Percentiles rank a stretch among this genome's conserved stretches.
Conservation (phyloP, 257 asterid species). For the Plantago elongata region DNA sequence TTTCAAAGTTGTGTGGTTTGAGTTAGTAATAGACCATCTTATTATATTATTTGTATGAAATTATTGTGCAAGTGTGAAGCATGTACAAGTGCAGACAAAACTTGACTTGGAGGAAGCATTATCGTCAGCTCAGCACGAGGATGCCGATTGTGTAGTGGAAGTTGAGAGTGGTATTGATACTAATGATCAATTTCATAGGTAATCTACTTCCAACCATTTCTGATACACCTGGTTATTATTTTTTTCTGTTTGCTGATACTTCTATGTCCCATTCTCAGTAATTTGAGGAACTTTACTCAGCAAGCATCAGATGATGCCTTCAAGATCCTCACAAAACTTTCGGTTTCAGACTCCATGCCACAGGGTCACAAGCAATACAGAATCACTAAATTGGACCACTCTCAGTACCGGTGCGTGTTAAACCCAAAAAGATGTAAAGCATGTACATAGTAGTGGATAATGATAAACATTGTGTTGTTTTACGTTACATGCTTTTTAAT, state of each 20-base stretch:
- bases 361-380: constrained; percentile 31
- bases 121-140: constrained; percentile 57
- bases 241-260: constrained; percentile 23
- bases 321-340: constrained; percentile 46
- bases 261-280: constrained; percentile 37
- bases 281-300: constrained; percentile 54
- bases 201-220: constrained; percentile 14
- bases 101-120: constrained; percentile 60
- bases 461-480: background rate
- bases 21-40: constrained; percentile 5
- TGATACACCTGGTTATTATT: constrained; percentile 10
- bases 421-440: constrained; percentile 1
- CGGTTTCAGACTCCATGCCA: constrained; percentile 31
- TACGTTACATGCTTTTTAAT: constrained; percentile 17
- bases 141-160: constrained; percentile 75
- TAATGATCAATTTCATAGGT: constrained; percentile 75
- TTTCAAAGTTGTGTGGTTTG: constrained; percentile 4
- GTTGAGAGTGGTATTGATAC: constrained; percentile 83
- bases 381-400: constrained; percentile 67
- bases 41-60: background rate
- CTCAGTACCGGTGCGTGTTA: constrained; percentile 59
- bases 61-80: constrained; percentile 66
- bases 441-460: constrained; percentile 5
- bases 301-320: constrained; percentile 67
- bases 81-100: constrained; percentile 64